phyloP scores from a whole-genome alignment of 441 rosid genomes.

The Mallotus japonicus region DNA sequence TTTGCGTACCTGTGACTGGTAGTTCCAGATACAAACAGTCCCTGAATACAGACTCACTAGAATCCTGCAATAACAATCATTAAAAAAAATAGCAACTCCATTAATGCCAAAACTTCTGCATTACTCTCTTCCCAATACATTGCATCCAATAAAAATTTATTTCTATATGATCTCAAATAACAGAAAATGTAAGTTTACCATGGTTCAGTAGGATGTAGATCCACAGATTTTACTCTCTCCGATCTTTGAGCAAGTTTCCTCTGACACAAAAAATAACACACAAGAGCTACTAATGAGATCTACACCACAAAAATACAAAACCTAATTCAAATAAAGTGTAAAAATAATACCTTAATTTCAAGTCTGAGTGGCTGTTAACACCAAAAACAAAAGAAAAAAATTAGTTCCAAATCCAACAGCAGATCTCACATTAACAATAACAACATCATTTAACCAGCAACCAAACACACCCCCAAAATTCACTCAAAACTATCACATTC shows the following conservation, averaged over 20 bases:
- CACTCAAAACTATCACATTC: slow-evolving; percentile 9
- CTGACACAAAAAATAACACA: slow-evolving; percentile 37
- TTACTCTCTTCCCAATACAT: background rate
- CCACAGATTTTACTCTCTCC: slow-evolving; percentile 82
- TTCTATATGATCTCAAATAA: background rate
- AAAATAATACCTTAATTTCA: slow-evolving; percentile 51
- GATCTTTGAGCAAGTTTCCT: slow-evolving; percentile 72
- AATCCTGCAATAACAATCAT: slow-evolving; percentile 52
- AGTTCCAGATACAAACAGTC: slow-evolving; percentile 80
- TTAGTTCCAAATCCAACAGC: slow-evolving; percentile 23
- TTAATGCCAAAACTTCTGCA: background rate
- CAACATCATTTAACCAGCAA: background rate
- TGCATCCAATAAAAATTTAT: background rate
- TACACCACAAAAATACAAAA: slow-evolving; percentile 1
- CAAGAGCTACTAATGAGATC: slow-evolving; percentile 13
- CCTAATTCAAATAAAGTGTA: slow-evolving; percentile 2
- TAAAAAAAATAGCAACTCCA: background rate
- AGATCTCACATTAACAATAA: slow-evolving; percentile 13
- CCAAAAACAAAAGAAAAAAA: slow-evolving; percentile 3
- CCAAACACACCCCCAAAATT: slow-evolving; percentile 14
- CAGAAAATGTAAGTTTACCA: slow-evolving; percentile 43
- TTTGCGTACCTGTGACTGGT: slow-evolving; percentile 67
- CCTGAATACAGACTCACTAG: slow-evolving; percentile 76
- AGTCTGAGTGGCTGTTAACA: slow-evolving; percentile 65
- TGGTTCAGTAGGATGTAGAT: slow-evolving; percentile 94